Conservation (phyloP, 225 moss, liverwort and hornwort species). For the Sphagnum contortum region DNA sequence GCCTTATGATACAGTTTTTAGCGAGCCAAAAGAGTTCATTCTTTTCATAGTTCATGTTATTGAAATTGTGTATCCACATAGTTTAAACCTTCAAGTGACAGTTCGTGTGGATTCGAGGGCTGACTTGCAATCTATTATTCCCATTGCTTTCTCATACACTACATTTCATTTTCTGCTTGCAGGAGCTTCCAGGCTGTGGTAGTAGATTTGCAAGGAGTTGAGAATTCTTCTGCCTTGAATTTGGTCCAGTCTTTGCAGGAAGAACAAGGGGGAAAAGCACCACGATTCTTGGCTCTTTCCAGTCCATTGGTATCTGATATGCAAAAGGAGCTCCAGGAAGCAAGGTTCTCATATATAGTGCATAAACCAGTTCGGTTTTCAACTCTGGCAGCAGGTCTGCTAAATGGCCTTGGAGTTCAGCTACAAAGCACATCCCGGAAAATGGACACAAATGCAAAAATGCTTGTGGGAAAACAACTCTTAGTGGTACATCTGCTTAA, state of each 20-base stretch:
- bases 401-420: conserved; percentile 54
- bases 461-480: conserved; percentile 9
- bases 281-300: conserved; percentile 57
- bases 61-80: too few species aligned
- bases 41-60: too few species aligned
- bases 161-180: conserved; percentile 1
- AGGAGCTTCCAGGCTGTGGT: conserved; percentile 58
- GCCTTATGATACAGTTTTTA: too few species aligned
- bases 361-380: conserved; percentile 78
- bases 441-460: conserved; percentile 26
- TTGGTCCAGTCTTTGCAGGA: conserved; percentile 38
- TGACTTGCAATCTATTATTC: too few species aligned
- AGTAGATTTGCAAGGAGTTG: conserved; percentile 70
- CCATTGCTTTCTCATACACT: too few species aligned
- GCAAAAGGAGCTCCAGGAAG: conserved; percentile 45
- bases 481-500: too few species aligned
- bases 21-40: too few species aligned
- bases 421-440: conserved; percentile 36
- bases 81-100: too few species aligned
- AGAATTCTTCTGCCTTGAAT: conserved; percentile 29
- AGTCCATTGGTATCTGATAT: conserved; percentile 29
- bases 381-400: conserved; percentile 51
- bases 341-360: conserved; percentile 52
- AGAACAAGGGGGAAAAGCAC: conserved; percentile 22
- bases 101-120: too few species aligned